Evolutionary conservation across 495 filamentous ascomycete species (phyloP).

Genomic region (Hypoxylon crocopeplum): DNA sequence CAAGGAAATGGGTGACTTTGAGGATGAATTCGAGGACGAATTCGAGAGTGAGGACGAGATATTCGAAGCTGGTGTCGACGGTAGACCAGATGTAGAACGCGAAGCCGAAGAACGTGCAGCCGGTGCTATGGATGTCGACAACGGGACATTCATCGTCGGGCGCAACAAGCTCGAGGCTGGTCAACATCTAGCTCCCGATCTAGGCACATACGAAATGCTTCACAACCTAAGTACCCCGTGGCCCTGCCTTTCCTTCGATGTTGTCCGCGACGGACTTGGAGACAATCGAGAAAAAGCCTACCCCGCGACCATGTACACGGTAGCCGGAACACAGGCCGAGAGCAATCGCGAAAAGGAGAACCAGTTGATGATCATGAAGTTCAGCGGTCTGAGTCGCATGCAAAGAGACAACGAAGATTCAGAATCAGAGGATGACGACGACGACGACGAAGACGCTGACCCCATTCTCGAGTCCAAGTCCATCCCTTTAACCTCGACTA

Average conservation of each 20-base stretch:
- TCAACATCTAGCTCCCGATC: constrained; percentile 88
- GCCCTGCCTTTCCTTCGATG: constrained; percentile 96
- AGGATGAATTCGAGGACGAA: constrained; percentile 96
- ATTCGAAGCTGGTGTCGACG: constrained; percentile 91
- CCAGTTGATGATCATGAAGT: constrained; percentile 91
- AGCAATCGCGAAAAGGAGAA: constrained; percentile 78
- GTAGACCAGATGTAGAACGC: constrained; percentile 87
- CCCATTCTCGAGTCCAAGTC: constrained; percentile 92
- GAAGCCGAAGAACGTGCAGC: constrained; percentile 78
- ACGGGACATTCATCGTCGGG: constrained; percentile 88
- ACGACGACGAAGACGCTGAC: constrained; percentile 81
- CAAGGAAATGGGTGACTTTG: constrained; percentile 83
- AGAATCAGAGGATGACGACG: constrained; percentile 74
- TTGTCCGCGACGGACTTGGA: constrained; percentile 85
- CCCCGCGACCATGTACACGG: constrained; percentile 91
- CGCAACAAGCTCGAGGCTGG: constrained; percentile 84
- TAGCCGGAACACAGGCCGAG: constrained; percentile 92
- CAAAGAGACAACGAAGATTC: constrained; percentile 66
- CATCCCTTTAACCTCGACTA: constrained; percentile 83
- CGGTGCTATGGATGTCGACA: constrained; percentile 90
- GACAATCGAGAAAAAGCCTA: constrained; percentile 83
- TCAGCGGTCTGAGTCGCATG: constrained; percentile 88
- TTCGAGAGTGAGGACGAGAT: constrained; percentile 98
- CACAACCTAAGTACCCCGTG: constrained; percentile 90
- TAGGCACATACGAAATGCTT: constrained; percentile 93